Percentiles rank a stretch among this genome's conserved stretches.
Evolutionary conservation across 2,329 filamentous ascomycete genomes (phyloP).

Genomic region (Trichoderma hamatum): DNA sequence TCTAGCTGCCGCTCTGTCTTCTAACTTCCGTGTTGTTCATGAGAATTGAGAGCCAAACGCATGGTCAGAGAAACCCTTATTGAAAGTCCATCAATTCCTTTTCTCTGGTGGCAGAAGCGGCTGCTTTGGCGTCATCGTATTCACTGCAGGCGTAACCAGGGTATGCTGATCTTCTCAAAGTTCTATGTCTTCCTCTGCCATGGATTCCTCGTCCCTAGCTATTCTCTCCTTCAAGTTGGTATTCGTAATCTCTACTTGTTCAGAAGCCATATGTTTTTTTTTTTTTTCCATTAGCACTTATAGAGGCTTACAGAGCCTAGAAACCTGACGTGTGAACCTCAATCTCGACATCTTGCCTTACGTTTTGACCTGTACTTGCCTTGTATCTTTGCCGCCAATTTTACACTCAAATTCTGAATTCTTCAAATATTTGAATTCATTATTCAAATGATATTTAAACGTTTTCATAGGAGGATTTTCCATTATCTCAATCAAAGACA

Average conservation of each 20-base stretch:
- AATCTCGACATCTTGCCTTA: no score
- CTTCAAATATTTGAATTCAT: neutral
- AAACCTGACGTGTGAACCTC: neutral
- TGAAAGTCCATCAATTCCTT: neutral
- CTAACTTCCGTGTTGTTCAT: neutral
- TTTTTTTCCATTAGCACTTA: neutral
- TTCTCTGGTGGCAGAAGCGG: no score
- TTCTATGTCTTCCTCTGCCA: neutral
- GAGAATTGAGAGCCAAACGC: neutral
- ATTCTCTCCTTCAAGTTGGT: neutral
- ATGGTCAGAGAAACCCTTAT: neutral
- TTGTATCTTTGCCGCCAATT: no score
- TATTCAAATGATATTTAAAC: neutral
- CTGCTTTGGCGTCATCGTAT: no score
- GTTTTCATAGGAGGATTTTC: rapidly evolving
- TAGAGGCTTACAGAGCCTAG: neutral
- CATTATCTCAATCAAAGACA: neutral
- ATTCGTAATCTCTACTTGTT: neutral
- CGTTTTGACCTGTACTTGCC: no score
- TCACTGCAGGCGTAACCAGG: no score
- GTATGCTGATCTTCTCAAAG: no score
- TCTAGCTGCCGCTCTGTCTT: neutral
- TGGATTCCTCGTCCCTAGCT: neutral
- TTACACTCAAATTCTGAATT: no score
- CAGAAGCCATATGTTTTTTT: no score